phyloP scores from a whole-genome alignment of 208 protist genomes.

The Trichomonas vaginalis region DNA sequence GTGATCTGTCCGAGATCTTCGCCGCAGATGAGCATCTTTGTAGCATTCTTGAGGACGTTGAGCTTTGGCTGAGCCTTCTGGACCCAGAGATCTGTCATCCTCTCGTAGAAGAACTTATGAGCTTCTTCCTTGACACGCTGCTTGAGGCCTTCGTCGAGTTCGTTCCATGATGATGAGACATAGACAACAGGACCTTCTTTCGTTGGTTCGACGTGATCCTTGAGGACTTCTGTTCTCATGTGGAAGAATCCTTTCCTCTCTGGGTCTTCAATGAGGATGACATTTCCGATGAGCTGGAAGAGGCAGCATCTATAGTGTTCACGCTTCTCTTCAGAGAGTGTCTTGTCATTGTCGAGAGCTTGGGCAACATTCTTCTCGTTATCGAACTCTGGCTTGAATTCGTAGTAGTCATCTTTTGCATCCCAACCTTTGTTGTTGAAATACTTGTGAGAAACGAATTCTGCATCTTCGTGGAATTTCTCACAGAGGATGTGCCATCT shows the following conservation, averaged over 20 bases:
- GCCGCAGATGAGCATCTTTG: background rate
- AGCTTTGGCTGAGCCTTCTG: background rate
- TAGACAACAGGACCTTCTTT: background rate
- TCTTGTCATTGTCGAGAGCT: background rate
- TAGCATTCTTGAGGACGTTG: background rate
- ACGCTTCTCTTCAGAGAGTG: background rate
- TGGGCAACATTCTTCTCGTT: background rate
- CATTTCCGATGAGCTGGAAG: background rate
- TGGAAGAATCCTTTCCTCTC: background rate
- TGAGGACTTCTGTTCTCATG: background rate
- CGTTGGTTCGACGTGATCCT: background rate
- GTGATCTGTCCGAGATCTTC: background rate
- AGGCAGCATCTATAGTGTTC: background rate
- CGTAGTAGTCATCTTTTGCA: background rate
- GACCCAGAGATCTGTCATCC: background rate
- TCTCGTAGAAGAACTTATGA: background rate
- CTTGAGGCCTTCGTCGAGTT: background rate
- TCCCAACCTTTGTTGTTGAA: background rate
- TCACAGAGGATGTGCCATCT: background rate
- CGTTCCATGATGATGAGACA: background rate
- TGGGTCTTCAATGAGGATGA: background rate
- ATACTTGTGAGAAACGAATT: background rate
- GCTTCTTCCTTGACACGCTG: background rate
- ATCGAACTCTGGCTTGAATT: background rate
- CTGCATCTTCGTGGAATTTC: background rate